These are phyloP conservation scores for Peribolospora kevripleyi DNA, from an alignment of 768 basidiomycete species.

Conservation along the genomic window DNA sequence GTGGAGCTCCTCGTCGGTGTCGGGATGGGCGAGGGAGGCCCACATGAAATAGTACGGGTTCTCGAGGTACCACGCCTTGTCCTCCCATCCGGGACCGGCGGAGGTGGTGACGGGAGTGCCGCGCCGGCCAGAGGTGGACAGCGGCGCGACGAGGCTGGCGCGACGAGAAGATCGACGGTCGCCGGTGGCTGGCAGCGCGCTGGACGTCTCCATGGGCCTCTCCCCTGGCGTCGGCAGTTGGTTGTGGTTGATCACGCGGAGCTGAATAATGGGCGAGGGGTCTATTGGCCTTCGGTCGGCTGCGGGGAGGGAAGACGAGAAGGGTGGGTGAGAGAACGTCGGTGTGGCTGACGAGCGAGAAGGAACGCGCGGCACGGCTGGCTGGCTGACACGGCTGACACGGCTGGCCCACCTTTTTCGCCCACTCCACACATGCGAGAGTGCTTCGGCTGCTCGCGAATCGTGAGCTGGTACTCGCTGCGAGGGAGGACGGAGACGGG, in stretches of 20 bases:
- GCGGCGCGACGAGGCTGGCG: too few relatives aligned
- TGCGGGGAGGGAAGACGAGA: constrained; percentile 15
- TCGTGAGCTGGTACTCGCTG: constrained; percentile 63
- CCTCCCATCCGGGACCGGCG: neutral
- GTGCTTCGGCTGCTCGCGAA: constrained; percentile 79
- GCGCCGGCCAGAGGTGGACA: constrained; percentile 9
- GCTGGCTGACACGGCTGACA: too few relatives aligned
- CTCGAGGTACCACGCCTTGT: constrained; percentile 45
- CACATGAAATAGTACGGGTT: constrained; percentile 96
- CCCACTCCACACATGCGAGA: constrained; percentile 19
- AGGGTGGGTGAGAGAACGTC: neutral
- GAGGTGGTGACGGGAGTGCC: constrained; percentile 4
- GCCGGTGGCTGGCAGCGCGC: too few relatives aligned
- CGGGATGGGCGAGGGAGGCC: constrained; percentile 65
- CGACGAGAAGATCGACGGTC: too few relatives aligned
- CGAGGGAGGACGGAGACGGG: constrained; percentile 1
- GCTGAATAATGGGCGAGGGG: constrained; percentile 86
- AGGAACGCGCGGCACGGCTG: neutral
- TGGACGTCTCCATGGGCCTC: too few relatives aligned
- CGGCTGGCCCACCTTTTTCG: neutral
- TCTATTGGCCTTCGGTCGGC: constrained; percentile 85
- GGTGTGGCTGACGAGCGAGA: neutral
- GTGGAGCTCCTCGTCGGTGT: constrained; percentile 69
- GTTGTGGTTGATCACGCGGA: constrained; percentile 36
- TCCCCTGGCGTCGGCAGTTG: too few relatives aligned